Conservation (phyloP, 805 yeast genomes). For the Saturnispora diversa region DNA sequence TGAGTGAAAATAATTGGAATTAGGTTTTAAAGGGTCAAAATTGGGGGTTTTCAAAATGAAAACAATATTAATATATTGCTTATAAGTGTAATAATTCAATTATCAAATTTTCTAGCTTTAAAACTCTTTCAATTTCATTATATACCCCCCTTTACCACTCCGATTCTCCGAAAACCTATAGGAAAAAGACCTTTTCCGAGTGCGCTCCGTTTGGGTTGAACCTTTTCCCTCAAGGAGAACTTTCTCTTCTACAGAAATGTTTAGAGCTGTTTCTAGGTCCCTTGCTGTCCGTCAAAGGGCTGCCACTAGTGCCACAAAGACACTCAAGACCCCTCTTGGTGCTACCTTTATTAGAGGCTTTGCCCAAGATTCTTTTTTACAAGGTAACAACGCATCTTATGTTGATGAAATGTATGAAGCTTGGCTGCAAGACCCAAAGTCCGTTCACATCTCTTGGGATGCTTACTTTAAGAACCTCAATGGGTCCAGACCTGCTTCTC, state of each 20-base stretch:
- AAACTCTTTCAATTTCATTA: too few relatives aligned
- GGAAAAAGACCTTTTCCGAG: slow-evolving; percentile 13
- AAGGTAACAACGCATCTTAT: slow-evolving; percentile 79
- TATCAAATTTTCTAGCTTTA: too few relatives aligned
- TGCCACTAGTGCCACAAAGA: slow-evolving; percentile 2
- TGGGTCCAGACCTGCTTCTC: slow-evolving; percentile 57
- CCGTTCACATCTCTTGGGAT: slow-evolving; percentile 96
- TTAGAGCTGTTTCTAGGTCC: slow-evolving; percentile 24
- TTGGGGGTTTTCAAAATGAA: not conserved
- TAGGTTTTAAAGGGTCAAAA: not conserved
- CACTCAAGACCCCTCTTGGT: slow-evolving; percentile 1
- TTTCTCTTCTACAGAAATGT: slow-evolving; percentile 16
- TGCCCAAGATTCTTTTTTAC: slow-evolving; percentile 65
- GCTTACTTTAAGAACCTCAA: slow-evolving; percentile 89
- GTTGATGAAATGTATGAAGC: slow-evolving; percentile 97
- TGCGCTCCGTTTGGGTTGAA: slow-evolving; percentile 12
- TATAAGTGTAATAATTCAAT: too few relatives aligned
- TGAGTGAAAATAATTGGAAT: too few relatives aligned
- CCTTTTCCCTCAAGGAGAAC: not conserved
- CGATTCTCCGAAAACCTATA: slow-evolving; percentile 5
- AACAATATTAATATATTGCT: too few relatives aligned
- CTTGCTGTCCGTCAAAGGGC: slow-evolving; percentile 1
- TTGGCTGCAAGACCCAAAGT: slow-evolving; percentile 82
- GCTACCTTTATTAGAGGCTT: slow-evolving; percentile 26
- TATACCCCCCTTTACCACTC: too few relatives aligned